Conservation (phyloP, 2,329 filamentous ascomycete species). For the Meredithiella fracta region DNA sequence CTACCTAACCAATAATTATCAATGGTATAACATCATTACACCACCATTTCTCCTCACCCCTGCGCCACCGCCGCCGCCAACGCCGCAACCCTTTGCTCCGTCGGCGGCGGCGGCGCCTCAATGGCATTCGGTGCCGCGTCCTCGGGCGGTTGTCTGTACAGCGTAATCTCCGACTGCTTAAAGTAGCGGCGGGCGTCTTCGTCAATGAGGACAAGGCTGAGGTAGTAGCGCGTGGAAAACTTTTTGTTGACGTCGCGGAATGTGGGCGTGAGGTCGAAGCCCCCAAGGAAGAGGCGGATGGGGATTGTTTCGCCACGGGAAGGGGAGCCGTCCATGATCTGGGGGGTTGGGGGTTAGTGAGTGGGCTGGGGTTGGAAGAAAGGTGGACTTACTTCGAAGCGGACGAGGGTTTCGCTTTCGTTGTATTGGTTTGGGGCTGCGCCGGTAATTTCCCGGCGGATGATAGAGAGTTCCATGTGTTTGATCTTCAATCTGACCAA, state of each 20-base stretch:
- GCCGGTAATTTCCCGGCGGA: conserved; percentile 88
- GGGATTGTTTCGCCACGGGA: conserved; percentile 89
- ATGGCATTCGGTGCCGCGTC: conserved; percentile 13
- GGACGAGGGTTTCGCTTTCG: conserved; percentile 92
- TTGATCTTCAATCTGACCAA: conserved; percentile 97
- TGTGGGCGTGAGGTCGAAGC: conserved; percentile 92
- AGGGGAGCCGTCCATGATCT: conserved; percentile 99
- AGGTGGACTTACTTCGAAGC: conserved; percentile 57
- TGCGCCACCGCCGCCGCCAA: conserved; percentile 20
- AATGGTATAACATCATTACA: neutral
- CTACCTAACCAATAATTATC: neutral
- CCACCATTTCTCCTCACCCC: conserved; percentile 7
- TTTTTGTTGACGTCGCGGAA: conserved; percentile 99
- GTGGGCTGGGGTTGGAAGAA: neutral
- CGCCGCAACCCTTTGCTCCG: conserved; percentile 28
- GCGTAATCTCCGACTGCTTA: conserved; percentile 96
- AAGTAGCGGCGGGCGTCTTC: conserved; percentile 97
- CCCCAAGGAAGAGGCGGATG: conserved; percentile 88
- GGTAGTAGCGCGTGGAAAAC: conserved; percentile 94
- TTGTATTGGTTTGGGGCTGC: conserved; percentile 98
- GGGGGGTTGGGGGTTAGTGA: neutral
- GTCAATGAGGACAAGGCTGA: conserved; percentile 88
- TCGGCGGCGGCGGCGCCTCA: conserved; percentile 23
- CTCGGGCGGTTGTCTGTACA: conserved; percentile 68
- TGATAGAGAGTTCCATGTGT: conserved; percentile 98